phyloP scores from a whole-genome alignment of 2,329 filamentous ascomycete genomes.

The Daldinia sp. region DNA sequence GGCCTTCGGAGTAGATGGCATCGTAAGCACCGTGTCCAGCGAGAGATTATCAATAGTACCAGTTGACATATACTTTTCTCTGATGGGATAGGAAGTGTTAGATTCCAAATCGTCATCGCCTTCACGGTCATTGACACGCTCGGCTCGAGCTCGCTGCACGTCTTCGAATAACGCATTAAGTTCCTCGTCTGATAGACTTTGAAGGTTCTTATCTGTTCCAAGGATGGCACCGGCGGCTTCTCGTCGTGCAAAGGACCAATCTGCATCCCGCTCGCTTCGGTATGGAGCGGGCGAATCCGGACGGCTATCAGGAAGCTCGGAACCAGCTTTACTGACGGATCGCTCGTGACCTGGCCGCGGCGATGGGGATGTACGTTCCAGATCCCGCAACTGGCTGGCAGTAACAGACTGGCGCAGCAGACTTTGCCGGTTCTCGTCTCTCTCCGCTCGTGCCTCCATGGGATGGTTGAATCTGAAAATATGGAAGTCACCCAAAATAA shows the following conservation, averaged over 20 bases:
- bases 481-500: constrained; percentile 97
- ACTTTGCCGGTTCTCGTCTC: constrained; percentile 87
- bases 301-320: constrained; percentile 81
- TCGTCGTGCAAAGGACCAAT: constrained; percentile 93
- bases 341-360: constrained; percentile 80
- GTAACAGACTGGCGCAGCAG: constrained; percentile 85
- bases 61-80: constrained; percentile 96
- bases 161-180: constrained; percentile 94
- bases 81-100: constrained; percentile 83
- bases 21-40: constrained; percentile 90
- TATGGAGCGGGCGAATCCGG: constrained; percentile 83
- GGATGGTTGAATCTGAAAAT: constrained; percentile 99
- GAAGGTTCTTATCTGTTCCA: constrained; percentile 91
- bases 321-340: constrained; percentile 80
- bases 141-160: constrained; percentile 86
- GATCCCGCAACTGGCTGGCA: constrained; percentile 68
- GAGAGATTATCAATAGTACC: constrained; percentile 97
- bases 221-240: constrained; percentile 94
- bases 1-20: constrained; percentile 90
- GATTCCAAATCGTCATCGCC: constrained; percentile 93
- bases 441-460: constrained; percentile 91
- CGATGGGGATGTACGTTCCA: constrained; percentile 69
- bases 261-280: constrained; percentile 80
- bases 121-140: constrained; percentile 77
- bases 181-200: constrained; percentile 91